Evolutionary conservation across 2,329 filamentous ascomycete genomes (phyloP), one percentile per base, ranked within the genome.

Genomic region (Paraconiothyrium brasiliense): DNA sequence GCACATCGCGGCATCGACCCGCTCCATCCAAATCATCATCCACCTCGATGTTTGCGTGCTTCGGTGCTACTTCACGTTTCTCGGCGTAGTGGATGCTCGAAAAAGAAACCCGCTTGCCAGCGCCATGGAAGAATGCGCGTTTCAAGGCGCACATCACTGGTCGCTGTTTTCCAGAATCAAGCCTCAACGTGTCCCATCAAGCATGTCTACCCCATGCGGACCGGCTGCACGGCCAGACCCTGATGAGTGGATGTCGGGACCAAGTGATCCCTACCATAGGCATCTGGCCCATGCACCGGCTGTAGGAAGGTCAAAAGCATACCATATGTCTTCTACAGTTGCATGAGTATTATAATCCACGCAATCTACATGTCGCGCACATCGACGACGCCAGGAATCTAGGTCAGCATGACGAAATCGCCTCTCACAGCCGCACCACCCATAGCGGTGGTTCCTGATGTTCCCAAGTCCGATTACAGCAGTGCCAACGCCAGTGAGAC

Each of bases 21-120:
- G 47, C 57, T 41, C 13, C 39, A 44, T 30, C 20, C 46, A 52
- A 57, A 20, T 34, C 57, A 60, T 62, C 57, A 62, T 57, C 63
- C 13, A 43, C 57, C 54, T 32, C 43, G 22, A 11, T 13, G 24
- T 63, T 73, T 73, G 68, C 72, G 72, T 76, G 71, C 71, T 76
- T 60, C 35, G 24, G 46, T n/a, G 46, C 4, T 32, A 48, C 14
- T 30, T 30, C 24, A 32, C n/a, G n/a, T n/a, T 32, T n/a, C 30
- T n/a, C 13, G 35, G 34, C 20, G 24, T 46, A 43, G 22, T 30
- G 13, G 11, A 32, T 2, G 30, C 30, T 32, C 51, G 35, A 39
- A 24, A 22, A 34, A 10, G 11, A 32, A 43, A 43, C n/a, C n/a
- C 16, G 14, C 20, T 32, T n/a, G 35, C 35, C 22, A 32, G 51